Conservation (phyloP, 352 stramenopile genomes). For the Globisporangium paroecandrum region DNA sequence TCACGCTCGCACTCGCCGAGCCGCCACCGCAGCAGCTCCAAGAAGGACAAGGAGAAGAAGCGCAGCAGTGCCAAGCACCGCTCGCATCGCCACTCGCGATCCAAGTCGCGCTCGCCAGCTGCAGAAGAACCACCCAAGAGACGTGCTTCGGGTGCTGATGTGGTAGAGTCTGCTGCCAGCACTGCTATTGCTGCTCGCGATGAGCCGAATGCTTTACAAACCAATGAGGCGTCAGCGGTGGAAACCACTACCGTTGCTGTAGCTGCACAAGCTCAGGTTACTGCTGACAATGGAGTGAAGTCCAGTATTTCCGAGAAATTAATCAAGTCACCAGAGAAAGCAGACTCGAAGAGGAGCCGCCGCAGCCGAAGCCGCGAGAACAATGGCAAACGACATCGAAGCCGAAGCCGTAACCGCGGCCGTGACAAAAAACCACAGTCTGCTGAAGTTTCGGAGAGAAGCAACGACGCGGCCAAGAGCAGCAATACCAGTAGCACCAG, state of each 20-base stretch:
- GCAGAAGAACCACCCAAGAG: not conserved
- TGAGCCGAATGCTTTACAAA: not conserved
- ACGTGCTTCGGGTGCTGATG: not conserved
- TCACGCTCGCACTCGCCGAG: conserved; percentile 20
- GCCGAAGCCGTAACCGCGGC: conserved; percentile 26
- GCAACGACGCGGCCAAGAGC: conserved; percentile 11
- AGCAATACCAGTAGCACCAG: not conserved
- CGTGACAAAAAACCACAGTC: conserved; percentile 15
- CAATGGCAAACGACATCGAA: conserved; percentile 20
- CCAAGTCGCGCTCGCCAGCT: conserved; percentile 13
- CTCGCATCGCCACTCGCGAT: conserved; percentile 16
- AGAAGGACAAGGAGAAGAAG: conserved; percentile 21
- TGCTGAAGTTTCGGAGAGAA: not conserved
- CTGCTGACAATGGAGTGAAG: not conserved
- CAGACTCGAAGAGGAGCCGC: conserved; percentile 7
- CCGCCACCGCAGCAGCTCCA: conserved; percentile 28
- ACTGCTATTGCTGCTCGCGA: not conserved
- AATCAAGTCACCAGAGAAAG: conserved; percentile 14
- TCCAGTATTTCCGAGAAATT: not conserved
- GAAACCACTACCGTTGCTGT: not conserved
- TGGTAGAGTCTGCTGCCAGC: not conserved
- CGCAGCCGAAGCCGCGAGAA: conserved; percentile 21
- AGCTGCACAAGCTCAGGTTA: not conserved
- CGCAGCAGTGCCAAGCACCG: conserved; percentile 12
- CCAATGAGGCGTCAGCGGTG: not conserved